These are phyloP conservation scores for Hyphopichia khmerensis DNA, from an alignment of 1,139 yeast species.

Conservation along the genomic window DNA sequence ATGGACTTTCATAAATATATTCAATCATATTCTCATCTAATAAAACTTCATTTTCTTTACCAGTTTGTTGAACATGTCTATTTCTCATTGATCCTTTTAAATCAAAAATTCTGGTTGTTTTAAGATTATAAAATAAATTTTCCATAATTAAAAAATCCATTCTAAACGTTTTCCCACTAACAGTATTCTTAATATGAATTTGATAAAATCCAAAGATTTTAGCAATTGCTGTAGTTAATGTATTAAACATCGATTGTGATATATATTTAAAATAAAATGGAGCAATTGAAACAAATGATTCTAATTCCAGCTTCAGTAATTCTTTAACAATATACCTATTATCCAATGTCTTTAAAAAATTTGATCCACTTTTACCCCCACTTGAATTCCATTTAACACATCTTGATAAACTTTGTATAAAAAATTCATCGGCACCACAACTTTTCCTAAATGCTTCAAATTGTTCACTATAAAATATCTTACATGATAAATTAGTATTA, in stretches of 20 bases:
- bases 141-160: constrained; percentile 97
- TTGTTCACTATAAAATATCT: constrained; percentile 93
- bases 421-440: constrained; percentile 75
- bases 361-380: constrained; percentile 97
- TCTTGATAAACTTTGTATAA: constrained; percentile 84
- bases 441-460: constrained; percentile 89
- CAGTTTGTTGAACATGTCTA: constrained; percentile 95
- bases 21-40: constrained; percentile 98
- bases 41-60: constrained; percentile 89
- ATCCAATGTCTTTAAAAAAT: constrained; percentile 87
- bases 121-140: constrained; percentile 82
- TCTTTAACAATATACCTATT: constrained; percentile 89
- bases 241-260: constrained; percentile 93
- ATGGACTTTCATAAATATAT: constrained; percentile 92
- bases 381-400: constrained; percentile 95
- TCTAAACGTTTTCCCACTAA: constrained; percentile 72
- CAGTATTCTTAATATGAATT: constrained; percentile 78
- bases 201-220: constrained; percentile 96
- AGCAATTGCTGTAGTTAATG: constrained; percentile 89
- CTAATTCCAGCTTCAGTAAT: constrained; percentile 82
- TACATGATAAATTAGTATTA: constrained; percentile 79
- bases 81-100: constrained; percentile 98
- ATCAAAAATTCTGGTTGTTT: constrained; percentile 86
- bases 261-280: constrained; percentile 96
- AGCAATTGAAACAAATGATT: constrained; percentile 91